A percentile compares a stretch with the other conserved stretches of the same genome.
Evolutionary conservation across 1,139 yeast genomes (phyloP).

Genomic region (Tardiomyces depauwii): DNA sequence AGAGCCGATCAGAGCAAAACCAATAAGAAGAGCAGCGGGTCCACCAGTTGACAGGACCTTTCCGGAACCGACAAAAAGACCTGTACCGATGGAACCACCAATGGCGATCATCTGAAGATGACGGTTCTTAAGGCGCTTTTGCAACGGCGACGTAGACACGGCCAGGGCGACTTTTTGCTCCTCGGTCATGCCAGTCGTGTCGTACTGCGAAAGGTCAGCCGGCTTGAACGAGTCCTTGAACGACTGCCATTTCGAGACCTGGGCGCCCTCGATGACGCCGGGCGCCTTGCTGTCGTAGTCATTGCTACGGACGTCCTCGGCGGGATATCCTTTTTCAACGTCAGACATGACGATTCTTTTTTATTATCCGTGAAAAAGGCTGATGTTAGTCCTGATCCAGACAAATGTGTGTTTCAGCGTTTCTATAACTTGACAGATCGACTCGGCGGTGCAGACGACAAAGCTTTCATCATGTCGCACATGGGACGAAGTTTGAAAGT

Average conservation of each 20-base stretch:
- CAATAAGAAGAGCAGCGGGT: conserved; percentile 53
- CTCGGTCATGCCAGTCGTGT: conserved; percentile 48
- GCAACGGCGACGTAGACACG: conserved; percentile 28
- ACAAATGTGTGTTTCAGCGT: no score
- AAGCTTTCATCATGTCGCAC: no score
- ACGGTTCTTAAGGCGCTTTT: conserved; percentile 32
- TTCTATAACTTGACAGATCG: no score
- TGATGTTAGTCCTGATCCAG: no score
- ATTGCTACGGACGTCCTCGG: not conserved
- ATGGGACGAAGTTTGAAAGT: no score
- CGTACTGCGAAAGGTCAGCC: conserved; percentile 44
- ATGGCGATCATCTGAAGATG: conserved; percentile 78
- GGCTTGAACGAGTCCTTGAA: conserved; percentile 44
- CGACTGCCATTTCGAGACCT: not conserved
- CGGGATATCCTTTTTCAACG: not conserved
- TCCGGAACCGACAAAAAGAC: conserved; percentile 60
- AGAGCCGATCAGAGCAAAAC: conserved; percentile 34
- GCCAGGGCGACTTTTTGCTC: conserved; percentile 41
- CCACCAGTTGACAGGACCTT: conserved; percentile 46
- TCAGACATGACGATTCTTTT: not conserved
- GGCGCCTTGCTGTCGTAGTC: not conserved
- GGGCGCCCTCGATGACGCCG: not conserved
- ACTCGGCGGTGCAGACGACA: no score
- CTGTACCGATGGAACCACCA: conserved; percentile 81
- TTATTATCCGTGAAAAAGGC: no score